A percentile compares a stretch with the other conserved stretches of the same genome.
phyloP scores from a whole-genome alignment of 2,329 filamentous ascomycete genomes.

The Mycosphaerella arachidis region DNA sequence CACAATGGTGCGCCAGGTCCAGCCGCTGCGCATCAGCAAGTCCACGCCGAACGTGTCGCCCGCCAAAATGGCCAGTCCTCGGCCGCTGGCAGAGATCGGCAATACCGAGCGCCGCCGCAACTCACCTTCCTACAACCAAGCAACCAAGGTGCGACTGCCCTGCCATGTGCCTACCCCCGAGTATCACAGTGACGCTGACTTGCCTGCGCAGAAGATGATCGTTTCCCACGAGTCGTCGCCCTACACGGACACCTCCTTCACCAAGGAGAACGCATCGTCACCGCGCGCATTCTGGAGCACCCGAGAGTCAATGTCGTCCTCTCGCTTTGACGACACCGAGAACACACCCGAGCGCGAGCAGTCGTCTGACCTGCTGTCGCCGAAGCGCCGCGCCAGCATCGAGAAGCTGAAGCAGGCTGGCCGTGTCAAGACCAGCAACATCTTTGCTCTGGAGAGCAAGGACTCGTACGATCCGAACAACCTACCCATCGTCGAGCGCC shows the following conservation, averaged over 20 bases:
- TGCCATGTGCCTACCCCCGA: not conserved
- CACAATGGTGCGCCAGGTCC: constrained; percentile 49
- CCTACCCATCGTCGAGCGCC: constrained; percentile 73
- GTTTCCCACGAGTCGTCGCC: constrained; percentile 74
- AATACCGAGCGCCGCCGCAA: constrained; percentile 82
- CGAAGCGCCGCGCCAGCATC: constrained; percentile 77
- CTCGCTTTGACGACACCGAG: constrained; percentile 59
- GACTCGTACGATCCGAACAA: constrained; percentile 84
- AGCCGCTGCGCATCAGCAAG: constrained; percentile 77
- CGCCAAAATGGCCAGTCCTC: constrained; percentile 57
- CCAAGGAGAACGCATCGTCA: constrained; percentile 43
- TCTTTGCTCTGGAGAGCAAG: constrained; percentile 88
- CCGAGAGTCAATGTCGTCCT: constrained; percentile 63
- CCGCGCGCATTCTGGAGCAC: constrained; percentile 88
- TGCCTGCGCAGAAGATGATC: constrained; percentile 56
- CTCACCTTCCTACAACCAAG: constrained; percentile 83
- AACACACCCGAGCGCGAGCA: constrained; percentile 56
- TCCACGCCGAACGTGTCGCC: constrained; percentile 57
- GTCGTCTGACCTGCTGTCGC: constrained; percentile 57
- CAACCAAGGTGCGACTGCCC: constrained; percentile 54
- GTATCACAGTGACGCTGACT: constrained; percentile 17
- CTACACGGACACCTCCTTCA: constrained; percentile 43
- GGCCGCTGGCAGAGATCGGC: constrained; percentile 83
- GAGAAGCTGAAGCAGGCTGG: constrained; percentile 93
- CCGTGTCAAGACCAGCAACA: constrained; percentile 95